Evolutionary conservation across 164 flowering plant genomes (phyloP).

Genomic region (Magnolia officinalis): DNA sequence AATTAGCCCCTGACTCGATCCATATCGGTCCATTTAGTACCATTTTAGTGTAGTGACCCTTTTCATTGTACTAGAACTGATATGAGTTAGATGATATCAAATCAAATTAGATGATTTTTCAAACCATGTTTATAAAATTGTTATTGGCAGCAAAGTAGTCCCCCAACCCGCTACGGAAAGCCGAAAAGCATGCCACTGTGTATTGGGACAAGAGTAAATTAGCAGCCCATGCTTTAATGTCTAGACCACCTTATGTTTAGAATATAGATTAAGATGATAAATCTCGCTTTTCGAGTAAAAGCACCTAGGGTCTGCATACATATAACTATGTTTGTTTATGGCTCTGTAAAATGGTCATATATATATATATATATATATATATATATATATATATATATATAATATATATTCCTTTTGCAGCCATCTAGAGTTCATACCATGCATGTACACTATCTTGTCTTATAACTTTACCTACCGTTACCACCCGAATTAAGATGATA

Average conservation of each 20-base stretch:
- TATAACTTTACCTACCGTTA: slow-evolving; percentile 58
- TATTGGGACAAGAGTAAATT: background rate
- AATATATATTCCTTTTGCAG: slow-evolving; percentile 58
- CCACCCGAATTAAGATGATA: slow-evolving; percentile 49
- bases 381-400: too few relatives aligned
- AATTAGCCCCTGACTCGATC: too few relatives aligned
- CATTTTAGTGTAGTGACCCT: too few relatives aligned
- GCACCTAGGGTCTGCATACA: background rate
- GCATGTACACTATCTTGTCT: slow-evolving; percentile 56
- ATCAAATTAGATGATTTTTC: too few relatives aligned
- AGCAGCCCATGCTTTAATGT: background rate
- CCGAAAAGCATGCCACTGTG: background rate
- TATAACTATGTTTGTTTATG: slow-evolving; percentile 60
- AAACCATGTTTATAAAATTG: too few relatives aligned
- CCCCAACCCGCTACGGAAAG: background rate
- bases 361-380: too few relatives aligned
- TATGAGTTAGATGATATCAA: too few relatives aligned
- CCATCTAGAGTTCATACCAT: slow-evolving; percentile 74
- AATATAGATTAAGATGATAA: background rate
- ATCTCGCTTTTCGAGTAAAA: background rate
- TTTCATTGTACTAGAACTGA: too few relatives aligned
- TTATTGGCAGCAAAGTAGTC: background rate
- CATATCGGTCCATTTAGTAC: too few relatives aligned
- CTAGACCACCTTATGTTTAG: background rate
- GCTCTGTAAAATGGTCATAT: slow-evolving; percentile 75